Base-by-base conservation (phyloP, 164 flowering plant species). In the Stephania cephalantha region DNA sequence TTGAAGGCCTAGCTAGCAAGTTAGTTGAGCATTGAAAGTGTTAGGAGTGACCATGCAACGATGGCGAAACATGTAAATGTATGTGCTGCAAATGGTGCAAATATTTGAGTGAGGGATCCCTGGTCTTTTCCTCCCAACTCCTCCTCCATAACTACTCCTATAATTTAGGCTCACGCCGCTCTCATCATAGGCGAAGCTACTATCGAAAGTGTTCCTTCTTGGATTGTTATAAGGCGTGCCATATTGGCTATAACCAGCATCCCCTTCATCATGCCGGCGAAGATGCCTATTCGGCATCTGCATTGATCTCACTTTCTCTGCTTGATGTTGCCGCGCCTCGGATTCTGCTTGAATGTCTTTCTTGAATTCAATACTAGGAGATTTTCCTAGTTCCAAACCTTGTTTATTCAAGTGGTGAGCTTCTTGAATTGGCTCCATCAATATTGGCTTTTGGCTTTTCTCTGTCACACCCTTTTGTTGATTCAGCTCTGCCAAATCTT, bases 61-160 rank as follows among this genome's bases (percentile, higher is more conserved):
- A 68, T 86, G 86, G 5, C 90, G 85, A 69, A 87, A 91, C 13
- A 91, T 73, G 68, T 89, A 88, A 75, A 86, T 78, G 69, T 87
- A 87, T 53, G 79, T 78, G 53, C 77, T 79, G 78, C 93, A 89
- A 15, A 88, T 68, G 73, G 92, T 83, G 82, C 96, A 91, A 46
- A 89, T 87, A 44, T 89, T 88, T 53, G 96, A 85, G 79, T 91
- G 96, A 73, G 96, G 96, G 76, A 89, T 85, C 69, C 93, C 96
- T 0, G 87, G 85, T 13, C 90, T 84, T 46, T 86, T 82, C 67
- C 86, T 78, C 55, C 84, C 79, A 8, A 75, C 79, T 61, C 70
- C 71, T n/a, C 71, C 85, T 9, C 25, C 75, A 2, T 67, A 70
- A 4, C 55, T 64, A 44, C 71, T 72, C 73, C 35, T 13, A 3